These are phyloP conservation scores for Globisporangium nagaii DNA, from an alignment of 352 stramenopile genomes.

Conservation along the genomic window DNA sequence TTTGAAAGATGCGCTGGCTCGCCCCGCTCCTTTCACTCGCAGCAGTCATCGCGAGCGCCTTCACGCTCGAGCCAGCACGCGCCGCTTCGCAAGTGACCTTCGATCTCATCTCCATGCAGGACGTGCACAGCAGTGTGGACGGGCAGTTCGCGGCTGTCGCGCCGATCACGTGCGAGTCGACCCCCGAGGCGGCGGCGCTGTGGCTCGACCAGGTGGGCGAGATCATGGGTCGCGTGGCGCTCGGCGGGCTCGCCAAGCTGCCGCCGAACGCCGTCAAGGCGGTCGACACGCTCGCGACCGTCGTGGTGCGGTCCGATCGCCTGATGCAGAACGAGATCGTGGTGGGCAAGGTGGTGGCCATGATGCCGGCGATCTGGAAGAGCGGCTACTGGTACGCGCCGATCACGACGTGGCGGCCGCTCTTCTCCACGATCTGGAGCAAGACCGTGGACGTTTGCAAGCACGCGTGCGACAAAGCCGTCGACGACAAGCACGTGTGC, in stretches of 20 bases:
- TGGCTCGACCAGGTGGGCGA: slow-evolving; percentile 39
- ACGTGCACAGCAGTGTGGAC: slow-evolving; percentile 16
- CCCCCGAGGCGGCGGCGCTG: slow-evolving; percentile 3
- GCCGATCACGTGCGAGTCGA: slow-evolving; percentile 21
- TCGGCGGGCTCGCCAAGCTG: slow-evolving; percentile 28
- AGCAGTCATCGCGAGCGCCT: neutral
- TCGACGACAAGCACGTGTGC: neutral
- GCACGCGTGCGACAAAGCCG: neutral
- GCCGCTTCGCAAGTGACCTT: neutral
- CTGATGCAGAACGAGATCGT: slow-evolving; percentile 23
- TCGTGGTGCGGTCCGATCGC: slow-evolving; percentile 15
- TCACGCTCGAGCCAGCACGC: neutral
- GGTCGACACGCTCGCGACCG: slow-evolving; percentile 25
- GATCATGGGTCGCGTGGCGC: slow-evolving; percentile 36
- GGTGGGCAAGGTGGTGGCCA: slow-evolving; percentile 21
- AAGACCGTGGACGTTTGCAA: slow-evolving; percentile 21
- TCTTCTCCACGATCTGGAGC: slow-evolving; percentile 26
- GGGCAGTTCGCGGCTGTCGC: slow-evolving; percentile 26
- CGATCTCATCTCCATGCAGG: neutral
- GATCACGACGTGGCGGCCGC: slow-evolving; percentile 25
- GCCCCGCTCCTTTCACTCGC: neutral
- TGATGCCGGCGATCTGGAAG: slow-evolving; percentile 43
- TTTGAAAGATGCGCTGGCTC: neutral
- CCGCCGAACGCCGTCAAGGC: slow-evolving; percentile 25
- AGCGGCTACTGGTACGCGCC: slow-evolving; percentile 50